phyloP scores from a whole-genome alignment of 2,329 filamentous ascomycete species.

The Pyrenophora tritici-repentis region DNA sequence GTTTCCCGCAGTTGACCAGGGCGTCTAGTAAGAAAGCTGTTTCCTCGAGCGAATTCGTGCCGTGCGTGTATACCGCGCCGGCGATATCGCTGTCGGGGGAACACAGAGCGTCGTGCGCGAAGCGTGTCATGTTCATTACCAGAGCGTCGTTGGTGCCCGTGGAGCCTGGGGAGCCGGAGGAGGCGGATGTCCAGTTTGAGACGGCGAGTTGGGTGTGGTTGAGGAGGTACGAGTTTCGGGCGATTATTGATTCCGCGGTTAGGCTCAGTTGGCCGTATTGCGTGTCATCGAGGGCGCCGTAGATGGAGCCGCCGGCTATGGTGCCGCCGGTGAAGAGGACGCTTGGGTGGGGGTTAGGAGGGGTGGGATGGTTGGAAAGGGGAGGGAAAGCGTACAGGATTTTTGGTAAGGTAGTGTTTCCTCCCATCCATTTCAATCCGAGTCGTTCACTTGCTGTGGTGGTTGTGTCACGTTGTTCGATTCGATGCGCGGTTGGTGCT shows the following conservation, averaged over 20 bases:
- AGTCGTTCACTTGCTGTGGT: slow-evolving; percentile 33
- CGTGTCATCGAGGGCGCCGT: slow-evolving; percentile 37
- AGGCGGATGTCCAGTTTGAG: slow-evolving; percentile 31
- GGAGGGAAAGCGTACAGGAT: too few species aligned
- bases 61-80: slow-evolving; percentile 37
- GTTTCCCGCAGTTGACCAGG: slow-evolving; percentile 35
- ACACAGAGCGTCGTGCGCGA: slow-evolving; percentile 33
- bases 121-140: slow-evolving; percentile 42
- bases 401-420: slow-evolving; percentile 13
- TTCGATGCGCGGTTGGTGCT: background rate
- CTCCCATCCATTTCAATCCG: slow-evolving; percentile 27
- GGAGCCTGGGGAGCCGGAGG: slow-evolving; percentile 8
- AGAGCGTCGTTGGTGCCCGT: slow-evolving; percentile 36
- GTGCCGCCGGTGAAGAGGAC: slow-evolving; percentile 36
- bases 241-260: slow-evolving; percentile 35
- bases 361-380: background rate
- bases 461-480: slow-evolving; percentile 6
- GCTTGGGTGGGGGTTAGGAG: slow-evolving; percentile 4
- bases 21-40: slow-evolving; percentile 36
- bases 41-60: slow-evolving; percentile 39
- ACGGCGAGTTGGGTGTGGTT: slow-evolving; percentile 39
- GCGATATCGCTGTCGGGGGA: slow-evolving; percentile 35
- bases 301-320: slow-evolving; percentile 32
- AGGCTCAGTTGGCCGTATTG: slow-evolving; percentile 32
- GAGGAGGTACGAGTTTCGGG: slow-evolving; percentile 32